These are phyloP conservation scores for Brassica rapa DNA, from an alignment of 345 rosid genomes.

Conservation along the genomic window DNA sequence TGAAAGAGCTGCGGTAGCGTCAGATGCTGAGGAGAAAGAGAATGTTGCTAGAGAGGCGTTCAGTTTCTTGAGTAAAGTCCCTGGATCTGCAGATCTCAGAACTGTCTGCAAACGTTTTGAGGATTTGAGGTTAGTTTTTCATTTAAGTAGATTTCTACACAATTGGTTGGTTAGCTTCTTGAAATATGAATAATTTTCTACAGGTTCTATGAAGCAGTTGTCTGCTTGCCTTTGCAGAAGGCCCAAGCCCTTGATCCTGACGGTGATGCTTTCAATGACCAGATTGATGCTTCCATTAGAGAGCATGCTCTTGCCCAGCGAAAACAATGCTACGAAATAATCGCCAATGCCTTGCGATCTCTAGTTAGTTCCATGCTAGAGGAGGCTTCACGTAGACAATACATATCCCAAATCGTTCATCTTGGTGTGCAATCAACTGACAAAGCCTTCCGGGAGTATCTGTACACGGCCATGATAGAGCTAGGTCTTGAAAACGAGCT, in stretches of 20 bases:
- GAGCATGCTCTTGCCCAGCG: slow-evolving; percentile 81
- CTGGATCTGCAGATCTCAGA: slow-evolving; percentile 88
- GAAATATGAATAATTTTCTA: not conserved
- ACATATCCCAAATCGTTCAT: slow-evolving; percentile 89
- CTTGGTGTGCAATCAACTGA: slow-evolving; percentile 93
- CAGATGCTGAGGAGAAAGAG: slow-evolving; percentile 69
- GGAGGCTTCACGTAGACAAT: slow-evolving; percentile 66
- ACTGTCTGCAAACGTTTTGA: slow-evolving; percentile 97
- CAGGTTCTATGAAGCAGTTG: slow-evolving; percentile 99
- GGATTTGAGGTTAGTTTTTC: slow-evolving; percentile 71
- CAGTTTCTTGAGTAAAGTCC: slow-evolving; percentile 78
- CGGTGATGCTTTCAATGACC: slow-evolving; percentile 90
- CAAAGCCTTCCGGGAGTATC: slow-evolving; percentile 80
- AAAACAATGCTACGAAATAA: slow-evolving; percentile 86
- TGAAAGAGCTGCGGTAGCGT: slow-evolving; percentile 75
- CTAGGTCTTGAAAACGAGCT: slow-evolving; percentile 91
- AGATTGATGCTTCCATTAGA: slow-evolving; percentile 70
- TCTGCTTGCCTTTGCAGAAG: slow-evolving; percentile 88
- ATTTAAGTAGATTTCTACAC: slow-evolving; percentile 31
- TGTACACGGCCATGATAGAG: slow-evolving; percentile 78
- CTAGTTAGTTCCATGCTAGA: slow-evolving; percentile 59
- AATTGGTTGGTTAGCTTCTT: slow-evolving; percentile 18
- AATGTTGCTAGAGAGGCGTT: slow-evolving; percentile 90
- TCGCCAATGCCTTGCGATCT: slow-evolving; percentile 72
- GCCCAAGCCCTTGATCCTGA: slow-evolving; percentile 91